These are phyloP conservation scores for Ustilago loliicola DNA, from an alignment of 1,284 basidiomycete species.

Conservation along the genomic window DNA sequence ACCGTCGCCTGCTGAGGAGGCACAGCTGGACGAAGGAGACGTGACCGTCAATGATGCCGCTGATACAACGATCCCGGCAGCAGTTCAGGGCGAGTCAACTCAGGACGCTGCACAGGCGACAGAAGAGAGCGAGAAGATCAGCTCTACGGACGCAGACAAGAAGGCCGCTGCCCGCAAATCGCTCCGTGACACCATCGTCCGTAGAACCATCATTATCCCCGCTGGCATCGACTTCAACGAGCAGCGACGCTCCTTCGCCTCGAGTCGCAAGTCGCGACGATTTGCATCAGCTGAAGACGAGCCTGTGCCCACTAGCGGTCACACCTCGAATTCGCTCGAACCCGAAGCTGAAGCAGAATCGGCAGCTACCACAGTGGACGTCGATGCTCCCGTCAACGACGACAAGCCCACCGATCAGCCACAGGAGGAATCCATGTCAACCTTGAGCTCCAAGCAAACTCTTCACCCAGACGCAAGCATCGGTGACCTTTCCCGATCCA, in stretches of 20 bases:
- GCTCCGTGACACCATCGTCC: constrained; percentile 60
- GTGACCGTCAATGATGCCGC: constrained; percentile 3
- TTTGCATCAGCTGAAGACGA: constrained; percentile 31
- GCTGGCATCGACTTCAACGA: constrained; percentile 33
- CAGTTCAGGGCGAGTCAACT: not conserved
- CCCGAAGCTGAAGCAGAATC: not conserved
- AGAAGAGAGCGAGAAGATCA: not conserved
- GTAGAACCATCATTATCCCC: constrained; percentile 64
- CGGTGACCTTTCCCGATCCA: not conserved
- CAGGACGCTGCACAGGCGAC: not conserved
- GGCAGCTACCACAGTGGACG: not conserved
- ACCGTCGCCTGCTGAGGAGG: not conserved
- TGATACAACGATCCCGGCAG: not conserved
- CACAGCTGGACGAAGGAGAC: not conserved
- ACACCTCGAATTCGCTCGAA: constrained; percentile 1
- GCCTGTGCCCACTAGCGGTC: constrained; percentile 24
- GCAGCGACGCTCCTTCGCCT: constrained; percentile 39
- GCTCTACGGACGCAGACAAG: not conserved
- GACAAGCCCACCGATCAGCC: not conserved
- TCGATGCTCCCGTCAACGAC: not conserved
- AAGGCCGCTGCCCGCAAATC: constrained; percentile 41
- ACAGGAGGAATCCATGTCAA: constrained; percentile 12
- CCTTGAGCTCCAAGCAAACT: constrained; percentile 20
- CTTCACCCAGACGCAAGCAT: constrained; percentile 21
- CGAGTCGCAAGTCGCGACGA: constrained; percentile 51